Conservation (phyloP, 1,139 yeast species). For the Tardiomyces digboiensis region DNA sequence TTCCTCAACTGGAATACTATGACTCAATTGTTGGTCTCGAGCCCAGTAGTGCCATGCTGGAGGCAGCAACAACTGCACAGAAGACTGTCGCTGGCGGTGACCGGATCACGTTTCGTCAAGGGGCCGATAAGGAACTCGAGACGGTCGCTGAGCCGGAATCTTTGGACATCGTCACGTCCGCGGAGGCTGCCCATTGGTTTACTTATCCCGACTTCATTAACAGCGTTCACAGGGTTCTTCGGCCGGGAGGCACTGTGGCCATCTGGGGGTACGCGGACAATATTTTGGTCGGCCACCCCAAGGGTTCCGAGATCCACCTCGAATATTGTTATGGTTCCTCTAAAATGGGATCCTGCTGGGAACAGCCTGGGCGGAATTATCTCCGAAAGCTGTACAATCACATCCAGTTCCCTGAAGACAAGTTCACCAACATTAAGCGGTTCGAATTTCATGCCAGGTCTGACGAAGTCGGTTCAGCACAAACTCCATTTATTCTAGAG, state of each 20-base stretch:
- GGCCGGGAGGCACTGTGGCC: constrained; percentile 55
- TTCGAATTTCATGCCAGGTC: constrained; percentile 13
- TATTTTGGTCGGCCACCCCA: constrained; percentile 28
- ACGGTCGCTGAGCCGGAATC: constrained; percentile 18
- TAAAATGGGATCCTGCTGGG: constrained; percentile 63
- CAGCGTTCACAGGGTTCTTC: constrained; percentile 41
- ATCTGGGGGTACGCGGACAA: constrained; percentile 70
- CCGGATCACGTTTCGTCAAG: constrained; percentile 24
- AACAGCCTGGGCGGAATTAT: constrained; percentile 58
- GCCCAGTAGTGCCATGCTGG: constrained; percentile 54
- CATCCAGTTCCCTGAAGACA: constrained; percentile 32
- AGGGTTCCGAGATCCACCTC: constrained; percentile 33
- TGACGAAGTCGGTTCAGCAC: constrained; percentile 19
- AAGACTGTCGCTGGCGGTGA: constrained; percentile 4
- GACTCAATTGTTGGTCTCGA: constrained; percentile 57
- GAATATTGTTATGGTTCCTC: constrained; percentile 35
- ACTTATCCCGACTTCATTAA: constrained; percentile 43
- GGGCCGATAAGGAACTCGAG: constrained; percentile 28
- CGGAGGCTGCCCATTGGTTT: constrained; percentile 80
- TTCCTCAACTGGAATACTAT: constrained; percentile 37
- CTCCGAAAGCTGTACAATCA: constrained; percentile 39
- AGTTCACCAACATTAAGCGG: constrained; percentile 32
- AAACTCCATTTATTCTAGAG: constrained; percentile 32
- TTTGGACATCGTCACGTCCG: constrained; percentile 59
- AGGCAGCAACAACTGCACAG: constrained; percentile 30